These are phyloP conservation scores for Catenaria anguillulae DNA, from an alignment of 371 early-diverging fungal species.

Conservation along the genomic window DNA sequence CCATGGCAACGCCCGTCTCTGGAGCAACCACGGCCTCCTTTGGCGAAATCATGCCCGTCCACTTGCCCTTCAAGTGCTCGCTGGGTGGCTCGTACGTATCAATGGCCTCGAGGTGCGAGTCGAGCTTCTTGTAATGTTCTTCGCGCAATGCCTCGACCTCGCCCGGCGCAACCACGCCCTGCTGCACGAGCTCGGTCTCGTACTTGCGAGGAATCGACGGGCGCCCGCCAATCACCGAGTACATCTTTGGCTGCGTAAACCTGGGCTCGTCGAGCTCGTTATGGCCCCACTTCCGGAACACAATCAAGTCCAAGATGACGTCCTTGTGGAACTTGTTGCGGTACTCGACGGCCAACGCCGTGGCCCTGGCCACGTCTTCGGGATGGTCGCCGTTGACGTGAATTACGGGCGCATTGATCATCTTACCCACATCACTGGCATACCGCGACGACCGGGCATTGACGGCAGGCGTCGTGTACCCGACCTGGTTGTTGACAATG, in stretches of 20 bases:
- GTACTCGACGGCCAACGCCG: conserved; percentile 73
- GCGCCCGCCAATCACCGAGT: conserved; percentile 69
- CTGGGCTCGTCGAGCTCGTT: conserved; percentile 95
- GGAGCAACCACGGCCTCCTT: conserved; percentile 29
- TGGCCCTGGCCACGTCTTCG: conserved; percentile 79
- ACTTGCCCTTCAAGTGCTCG: conserved; percentile 45
- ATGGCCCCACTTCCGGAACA: conserved; percentile 91
- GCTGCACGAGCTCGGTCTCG: conserved; percentile 44
- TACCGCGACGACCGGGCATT: conserved; percentile 82
- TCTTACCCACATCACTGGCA: conserved; percentile 84
- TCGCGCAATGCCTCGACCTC: conserved; percentile 38
- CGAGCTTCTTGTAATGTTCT: conserved; percentile 36
- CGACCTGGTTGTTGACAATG: conserved; percentile 94
- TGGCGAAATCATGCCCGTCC: conserved; percentile 47
- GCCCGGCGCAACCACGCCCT: conserved; percentile 19
- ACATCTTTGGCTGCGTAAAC: conserved; percentile 94
- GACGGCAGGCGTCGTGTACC: conserved; percentile 86
- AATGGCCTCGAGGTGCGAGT: conserved; percentile 38
- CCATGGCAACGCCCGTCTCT: conserved; percentile 43
- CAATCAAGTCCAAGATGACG: conserved; percentile 80
- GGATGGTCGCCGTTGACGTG: conserved; percentile 93
- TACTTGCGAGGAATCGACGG: conserved; percentile 67
- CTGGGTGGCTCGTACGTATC: conserved; percentile 29
- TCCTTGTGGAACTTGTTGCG: conserved; percentile 76
- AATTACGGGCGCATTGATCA: conserved; percentile 84